Base-by-base conservation (phyloP, 805 yeast genomes). In the Tetrapisispora namnaoensis region DNA sequence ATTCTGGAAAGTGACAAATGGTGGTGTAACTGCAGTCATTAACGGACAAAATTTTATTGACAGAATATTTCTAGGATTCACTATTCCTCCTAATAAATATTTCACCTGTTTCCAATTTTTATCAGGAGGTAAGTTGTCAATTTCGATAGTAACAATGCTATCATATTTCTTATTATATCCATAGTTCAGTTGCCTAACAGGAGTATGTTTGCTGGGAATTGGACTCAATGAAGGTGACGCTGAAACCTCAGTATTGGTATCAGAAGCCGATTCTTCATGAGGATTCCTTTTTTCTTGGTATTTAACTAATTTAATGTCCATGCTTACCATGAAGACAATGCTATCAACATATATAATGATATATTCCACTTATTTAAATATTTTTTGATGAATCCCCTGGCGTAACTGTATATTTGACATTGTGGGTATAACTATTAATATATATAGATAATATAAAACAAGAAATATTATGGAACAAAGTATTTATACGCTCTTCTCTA, bases 41-140 rank as follows among this genome's bases (percentile, higher is more conserved):
- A 63, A 55, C 7, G 69, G 68, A 28, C 64, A 48, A 46, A 65
- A 41, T 50, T 57, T 63, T 24, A 64, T 64, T 46, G 62, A 57
- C 24, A 62, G 35, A 17, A 65, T 55, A 47, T 56, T 57, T 14
- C 60, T 55, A 48, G 62, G 63, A 45, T 60, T 65, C 32, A 65
- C 55, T 39, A 64, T 60, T 3, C 67, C 65, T 30, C 68, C 67
- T 14, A 65, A 56, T 41, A 63, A 50, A 49, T 65, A 65, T 46
- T 59, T 59, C 16, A 65, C 56, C 44, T 65, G 65, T 43, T 60
- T 60, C 69, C 69, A 65, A 27, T 53, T 58, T 51, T 65, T 63
- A 13, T 62, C 63, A 24, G 65, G 66, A 30, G 69, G 69, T 24
- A 65, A 42, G 52, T 65, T 63, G 47, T 65, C 68, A 17, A 65